Conservation (phyloP, 768 basidiomycete species). For the Goffeauzyma gilvescens region DNA sequence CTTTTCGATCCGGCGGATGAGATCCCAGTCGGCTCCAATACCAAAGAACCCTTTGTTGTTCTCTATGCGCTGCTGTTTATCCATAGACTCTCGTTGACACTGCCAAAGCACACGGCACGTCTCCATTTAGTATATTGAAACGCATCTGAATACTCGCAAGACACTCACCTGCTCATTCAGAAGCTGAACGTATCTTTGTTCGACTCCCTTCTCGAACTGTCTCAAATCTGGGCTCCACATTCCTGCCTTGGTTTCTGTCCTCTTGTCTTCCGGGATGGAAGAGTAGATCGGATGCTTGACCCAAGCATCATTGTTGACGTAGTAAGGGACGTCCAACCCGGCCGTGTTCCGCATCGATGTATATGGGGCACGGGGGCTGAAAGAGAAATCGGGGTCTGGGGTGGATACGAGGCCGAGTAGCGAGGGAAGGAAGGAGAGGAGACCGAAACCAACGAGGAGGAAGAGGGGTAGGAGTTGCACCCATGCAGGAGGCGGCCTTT, state of each 20-base stretch:
- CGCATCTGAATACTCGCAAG: too few relatives aligned
- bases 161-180: slow-evolving; percentile 39
- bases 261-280: slow-evolving; percentile 24
- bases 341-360: slow-evolving; percentile 54
- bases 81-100: slow-evolving; percentile 53
- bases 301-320: slow-evolving; percentile 62
- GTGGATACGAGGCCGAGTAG: slow-evolving; percentile 48
- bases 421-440: slow-evolving; percentile 60
- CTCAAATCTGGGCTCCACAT: slow-evolving; percentile 33
- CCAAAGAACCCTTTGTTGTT: slow-evolving; percentile 73
- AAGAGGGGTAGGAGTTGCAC: slow-evolving; percentile 69
- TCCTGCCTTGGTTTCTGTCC: slow-evolving; percentile 20
- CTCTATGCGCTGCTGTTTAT: slow-evolving; percentile 52
- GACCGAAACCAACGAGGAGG: slow-evolving; percentile 62
- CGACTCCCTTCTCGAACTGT: slow-evolving; percentile 60
- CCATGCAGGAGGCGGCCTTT: slow-evolving; percentile 28
- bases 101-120: slow-evolving; percentile 17
- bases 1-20: slow-evolving; percentile 51
- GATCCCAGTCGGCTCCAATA: slow-evolving; percentile 78
- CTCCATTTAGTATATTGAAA: too few relatives aligned
- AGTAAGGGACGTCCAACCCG: slow-evolving; percentile 56
- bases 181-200: slow-evolving; percentile 51
- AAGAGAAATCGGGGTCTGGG: slow-evolving; percentile 66
- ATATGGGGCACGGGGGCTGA: slow-evolving; percentile 43
- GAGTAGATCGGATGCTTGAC: slow-evolving; percentile 52